Conservation (phyloP, 352 stramenopile genomes). For the Pythium sukuiense region DNA sequence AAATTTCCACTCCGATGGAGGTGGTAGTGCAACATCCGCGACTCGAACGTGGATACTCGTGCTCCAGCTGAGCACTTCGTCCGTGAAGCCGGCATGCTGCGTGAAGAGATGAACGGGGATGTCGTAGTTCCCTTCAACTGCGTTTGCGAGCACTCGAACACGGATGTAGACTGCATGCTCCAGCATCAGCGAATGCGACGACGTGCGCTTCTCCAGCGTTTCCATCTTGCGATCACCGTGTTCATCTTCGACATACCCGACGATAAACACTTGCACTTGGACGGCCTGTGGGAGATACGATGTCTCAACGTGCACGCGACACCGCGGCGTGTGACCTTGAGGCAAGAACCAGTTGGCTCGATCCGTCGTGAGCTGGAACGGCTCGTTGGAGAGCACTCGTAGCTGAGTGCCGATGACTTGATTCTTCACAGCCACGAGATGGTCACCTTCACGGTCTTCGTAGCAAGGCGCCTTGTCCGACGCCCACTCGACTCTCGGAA, state of each 20-base stretch:
- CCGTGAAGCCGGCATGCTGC: slow-evolving; percentile 55
- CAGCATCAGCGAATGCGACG: slow-evolving; percentile 28
- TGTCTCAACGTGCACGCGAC: slow-evolving; percentile 51
- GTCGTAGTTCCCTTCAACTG: slow-evolving; percentile 57
- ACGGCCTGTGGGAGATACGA: slow-evolving; percentile 54
- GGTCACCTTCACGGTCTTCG: slow-evolving; percentile 36
- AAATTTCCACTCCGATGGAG: slow-evolving; percentile 52
- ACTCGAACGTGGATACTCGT: slow-evolving; percentile 57
- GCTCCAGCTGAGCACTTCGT: slow-evolving; percentile 69
- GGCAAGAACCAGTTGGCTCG: slow-evolving; percentile 57
- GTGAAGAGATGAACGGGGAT: slow-evolving; percentile 68
- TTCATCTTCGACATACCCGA: slow-evolving; percentile 68
- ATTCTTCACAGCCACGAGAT: slow-evolving; percentile 48
- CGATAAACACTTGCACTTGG: slow-evolving; percentile 49
- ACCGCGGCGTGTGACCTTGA: slow-evolving; percentile 57
- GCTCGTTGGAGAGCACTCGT: slow-evolving; percentile 50
- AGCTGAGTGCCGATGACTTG: slow-evolving; percentile 64
- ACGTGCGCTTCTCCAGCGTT: slow-evolving; percentile 41
- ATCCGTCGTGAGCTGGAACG: slow-evolving; percentile 55
- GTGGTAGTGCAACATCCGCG: slow-evolving; percentile 47
- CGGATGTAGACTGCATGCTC: slow-evolving; percentile 66
- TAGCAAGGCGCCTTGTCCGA: slow-evolving; percentile 5
- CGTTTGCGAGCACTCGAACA: slow-evolving; percentile 35
- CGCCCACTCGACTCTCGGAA: slow-evolving; percentile 18
- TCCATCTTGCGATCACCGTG: slow-evolving; percentile 58